Evolutionary conservation across 208 protist species (phyloP).

Genomic region (Endotrypanum monterogeii): DNA sequence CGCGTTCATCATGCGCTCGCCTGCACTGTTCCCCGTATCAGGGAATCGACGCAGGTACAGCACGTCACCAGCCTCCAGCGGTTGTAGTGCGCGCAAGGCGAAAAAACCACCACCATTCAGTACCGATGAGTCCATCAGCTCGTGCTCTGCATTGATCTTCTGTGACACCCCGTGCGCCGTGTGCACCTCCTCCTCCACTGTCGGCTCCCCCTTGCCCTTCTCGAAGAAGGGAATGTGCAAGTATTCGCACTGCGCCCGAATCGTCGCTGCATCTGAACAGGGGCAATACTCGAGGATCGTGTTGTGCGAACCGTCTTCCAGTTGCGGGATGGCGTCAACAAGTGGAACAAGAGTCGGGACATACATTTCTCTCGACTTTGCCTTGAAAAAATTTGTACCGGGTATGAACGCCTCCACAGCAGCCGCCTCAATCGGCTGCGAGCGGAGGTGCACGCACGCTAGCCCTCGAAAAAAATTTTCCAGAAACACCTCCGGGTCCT

Average conservation of each 20-base stretch:
- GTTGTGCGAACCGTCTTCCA: conserved; percentile 81
- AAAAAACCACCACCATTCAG: conserved; percentile 67
- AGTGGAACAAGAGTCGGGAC: conserved; percentile 87
- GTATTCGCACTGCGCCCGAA: conserved; percentile 47
- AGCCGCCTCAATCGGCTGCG: conserved; percentile 77
- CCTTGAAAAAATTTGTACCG: conserved; percentile 89
- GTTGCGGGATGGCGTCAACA: conserved; percentile 76
- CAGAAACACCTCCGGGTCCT: conserved; percentile 85
- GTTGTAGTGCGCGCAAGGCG: conserved; percentile 69
- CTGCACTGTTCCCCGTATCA: conserved; percentile 29
- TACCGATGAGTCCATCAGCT: conserved; percentile 46
- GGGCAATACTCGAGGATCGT: conserved; percentile 80
- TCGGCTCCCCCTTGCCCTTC: conserved; percentile 24
- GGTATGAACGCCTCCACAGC: conserved; percentile 63
- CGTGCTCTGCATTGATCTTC: conserved; percentile 33
- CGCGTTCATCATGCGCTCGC: conserved; percentile 54
- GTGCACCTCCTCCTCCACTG: conserved; percentile 19
- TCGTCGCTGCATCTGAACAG: conserved; percentile 36
- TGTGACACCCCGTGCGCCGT: conserved; percentile 11
- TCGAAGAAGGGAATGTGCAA: conserved; percentile 50
- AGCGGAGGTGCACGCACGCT: conserved; percentile 64
- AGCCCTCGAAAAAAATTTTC: conserved; percentile 79
- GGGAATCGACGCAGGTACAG: conserved; percentile 76
- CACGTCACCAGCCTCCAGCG: conserved; percentile 68
- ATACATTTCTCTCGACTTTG: conserved; percentile 77